phyloP scores from a whole-genome alignment of 116 monocot genomes.

The Papilionanthe hybrid region DNA sequence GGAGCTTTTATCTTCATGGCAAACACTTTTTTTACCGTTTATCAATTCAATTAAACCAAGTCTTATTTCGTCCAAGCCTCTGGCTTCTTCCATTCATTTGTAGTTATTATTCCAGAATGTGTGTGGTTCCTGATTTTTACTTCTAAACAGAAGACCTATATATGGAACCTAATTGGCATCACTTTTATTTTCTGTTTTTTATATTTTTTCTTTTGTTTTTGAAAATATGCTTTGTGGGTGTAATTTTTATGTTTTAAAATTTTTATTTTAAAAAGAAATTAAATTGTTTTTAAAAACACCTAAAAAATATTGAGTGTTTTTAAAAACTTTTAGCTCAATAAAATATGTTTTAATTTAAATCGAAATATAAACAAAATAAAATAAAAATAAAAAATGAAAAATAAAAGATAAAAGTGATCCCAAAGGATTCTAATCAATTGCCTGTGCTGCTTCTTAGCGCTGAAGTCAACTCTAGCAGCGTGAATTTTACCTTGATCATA shows the following conservation, averaged over 20 bases:
- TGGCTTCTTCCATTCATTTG: background rate
- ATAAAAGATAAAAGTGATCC: no score
- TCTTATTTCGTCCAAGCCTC: background rate
- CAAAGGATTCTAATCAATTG: background rate
- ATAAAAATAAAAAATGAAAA: no score
- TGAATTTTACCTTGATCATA: slow-evolving; percentile 1
- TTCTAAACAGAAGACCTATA: background rate
- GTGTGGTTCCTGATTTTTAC: background rate
- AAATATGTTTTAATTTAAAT: no score
- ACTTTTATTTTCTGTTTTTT: no score
- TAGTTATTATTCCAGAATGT: background rate
- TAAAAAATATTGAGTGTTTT: no score
- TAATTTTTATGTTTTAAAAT: no score
- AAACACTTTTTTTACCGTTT: background rate
- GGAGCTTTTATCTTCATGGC: background rate
- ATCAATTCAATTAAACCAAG: background rate
- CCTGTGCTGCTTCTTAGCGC: background rate
- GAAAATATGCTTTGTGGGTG: no score
- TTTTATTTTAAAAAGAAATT: no score
- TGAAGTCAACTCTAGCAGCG: background rate
- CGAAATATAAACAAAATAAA: no score
- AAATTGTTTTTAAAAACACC: no score
- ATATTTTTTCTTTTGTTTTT: no score
- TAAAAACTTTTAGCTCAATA: no score
- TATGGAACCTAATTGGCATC: background rate